Percentiles rank a stretch among this genome's conserved stretches.
phyloP scores from a whole-genome alignment of 768 basidiomycete species.

The Trametes sanguinea region DNA sequence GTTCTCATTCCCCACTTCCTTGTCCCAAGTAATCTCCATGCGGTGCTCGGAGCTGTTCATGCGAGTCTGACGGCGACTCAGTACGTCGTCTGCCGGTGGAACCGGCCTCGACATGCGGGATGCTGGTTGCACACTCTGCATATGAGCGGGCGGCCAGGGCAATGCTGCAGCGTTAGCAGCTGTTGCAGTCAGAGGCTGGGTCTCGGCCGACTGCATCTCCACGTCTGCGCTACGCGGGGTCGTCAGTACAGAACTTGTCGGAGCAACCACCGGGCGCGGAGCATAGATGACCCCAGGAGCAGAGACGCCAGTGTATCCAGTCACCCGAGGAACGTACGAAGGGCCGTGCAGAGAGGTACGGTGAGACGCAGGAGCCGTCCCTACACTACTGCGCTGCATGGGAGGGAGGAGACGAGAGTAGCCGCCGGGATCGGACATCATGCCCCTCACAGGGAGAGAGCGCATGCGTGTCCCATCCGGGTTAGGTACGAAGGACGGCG shows the following conservation, averaged over 20 bases:
- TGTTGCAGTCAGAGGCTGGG: slow-evolving; percentile 46
- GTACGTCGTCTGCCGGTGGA: neutral
- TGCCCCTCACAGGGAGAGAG: neutral
- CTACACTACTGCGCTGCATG: slow-evolving; percentile 9
- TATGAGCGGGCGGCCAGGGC: slow-evolving; percentile 24
- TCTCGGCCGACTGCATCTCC: slow-evolving; percentile 47
- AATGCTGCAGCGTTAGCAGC: slow-evolving; percentile 38
- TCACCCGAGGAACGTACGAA: neutral
- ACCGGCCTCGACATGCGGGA: neutral
- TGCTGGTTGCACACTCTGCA: neutral
- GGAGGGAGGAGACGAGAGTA: neutral
- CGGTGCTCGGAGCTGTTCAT: slow-evolving; percentile 16
- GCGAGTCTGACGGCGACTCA: slow-evolving; percentile 4
- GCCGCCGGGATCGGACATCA: neutral
- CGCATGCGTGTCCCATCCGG: slow-evolving; percentile 13
- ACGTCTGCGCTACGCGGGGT: slow-evolving; percentile 45
- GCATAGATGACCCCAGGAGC: slow-evolving; percentile 25
- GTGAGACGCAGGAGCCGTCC: slow-evolving; percentile 16
- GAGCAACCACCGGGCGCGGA: slow-evolving; percentile 25
- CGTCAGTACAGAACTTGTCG: slow-evolving; percentile 34
- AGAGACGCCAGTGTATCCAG: slow-evolving; percentile 13
- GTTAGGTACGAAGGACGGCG: slow-evolving; percentile 12
- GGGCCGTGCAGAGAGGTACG: slow-evolving; percentile 2
- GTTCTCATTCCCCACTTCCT: slow-evolving; percentile 25
- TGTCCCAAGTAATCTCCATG: slow-evolving; percentile 12